Evolutionary conservation across 805 yeast genomes (phyloP).

Genomic region (Starmerella floris): DNA sequence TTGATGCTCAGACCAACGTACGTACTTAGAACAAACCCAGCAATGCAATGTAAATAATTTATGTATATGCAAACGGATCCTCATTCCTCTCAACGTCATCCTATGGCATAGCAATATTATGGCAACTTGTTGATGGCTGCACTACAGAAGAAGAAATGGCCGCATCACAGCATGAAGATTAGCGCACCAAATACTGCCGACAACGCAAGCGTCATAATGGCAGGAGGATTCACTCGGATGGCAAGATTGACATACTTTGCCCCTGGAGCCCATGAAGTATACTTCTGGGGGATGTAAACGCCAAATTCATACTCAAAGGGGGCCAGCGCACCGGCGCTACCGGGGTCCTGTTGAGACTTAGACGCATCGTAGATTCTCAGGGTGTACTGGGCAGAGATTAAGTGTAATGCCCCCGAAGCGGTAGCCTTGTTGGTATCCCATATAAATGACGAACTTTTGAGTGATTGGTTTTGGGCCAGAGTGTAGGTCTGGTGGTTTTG

Average conservation of each 20-base stretch:
- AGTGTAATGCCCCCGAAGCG: slow-evolving; percentile 18
- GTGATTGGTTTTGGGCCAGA: slow-evolving; percentile 26
- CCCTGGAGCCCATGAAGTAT: slow-evolving; percentile 25
- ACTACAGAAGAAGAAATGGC: too few relatives aligned
- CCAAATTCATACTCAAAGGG: slow-evolving; percentile 27
- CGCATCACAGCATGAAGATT: neutral
- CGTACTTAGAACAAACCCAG: too few relatives aligned
- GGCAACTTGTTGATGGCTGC: too few relatives aligned
- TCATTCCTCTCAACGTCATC: too few relatives aligned
- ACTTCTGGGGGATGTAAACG: slow-evolving; percentile 29
- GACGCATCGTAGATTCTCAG: slow-evolving; percentile 29
- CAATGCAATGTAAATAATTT: too few relatives aligned
- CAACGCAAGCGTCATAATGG: slow-evolving; percentile 2
- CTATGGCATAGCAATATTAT: too few relatives aligned
- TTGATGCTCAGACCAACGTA: too few relatives aligned
- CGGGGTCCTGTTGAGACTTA: slow-evolving; percentile 21
- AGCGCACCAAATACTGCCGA: neutral
- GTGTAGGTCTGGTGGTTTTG: slow-evolving; percentile 29
- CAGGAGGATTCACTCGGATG: slow-evolving; percentile 4
- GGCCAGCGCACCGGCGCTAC: slow-evolving; percentile 28
- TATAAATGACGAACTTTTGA: slow-evolving; percentile 23
- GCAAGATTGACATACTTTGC: slow-evolving; percentile 20
- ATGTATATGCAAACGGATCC: too few relatives aligned
- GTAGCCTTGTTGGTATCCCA: slow-evolving; percentile 30
- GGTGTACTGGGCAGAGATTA: slow-evolving; percentile 29